Evolutionary conservation across 495 filamentous ascomycete species (phyloP), one percentile per base, ranked within the genome.

Genomic region (Tuber brumale): DNA sequence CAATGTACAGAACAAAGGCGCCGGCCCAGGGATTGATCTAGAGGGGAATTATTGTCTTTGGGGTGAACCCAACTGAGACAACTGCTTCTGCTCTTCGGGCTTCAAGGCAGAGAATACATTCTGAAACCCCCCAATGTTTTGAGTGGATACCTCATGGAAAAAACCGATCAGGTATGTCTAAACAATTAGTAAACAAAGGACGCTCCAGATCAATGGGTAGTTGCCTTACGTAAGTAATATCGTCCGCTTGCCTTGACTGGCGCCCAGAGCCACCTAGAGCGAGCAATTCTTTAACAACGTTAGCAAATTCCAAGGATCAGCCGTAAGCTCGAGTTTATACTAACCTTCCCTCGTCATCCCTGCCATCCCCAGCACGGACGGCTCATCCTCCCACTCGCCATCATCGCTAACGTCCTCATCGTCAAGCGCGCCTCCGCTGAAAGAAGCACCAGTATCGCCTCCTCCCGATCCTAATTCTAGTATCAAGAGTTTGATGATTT

Each of bases 401-500:
- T 92, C 89, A 39, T 89, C 89, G 9, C 89, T 90, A 69, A 88
- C 76, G 88, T 69, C 85, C 87, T 51, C 89, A 87, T 39, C 88
- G 85, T 27, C 89, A 84, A 31, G 88, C 87, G 0, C 86, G 72
- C 57, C 75, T 14, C 72, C 70, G 44, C 71, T 9, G 23, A 82
- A 77, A 41, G 73, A 88, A 0, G 87, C 87, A 1, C 86, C 85
- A 0, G 87, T 86, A 1, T 88, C 89, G 43, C 88, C 87, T 19
- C 90, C 88, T 21, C 87, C 79, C 6, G 91, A 90, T 35, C 86
- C 86, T 41, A 99, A 88, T 84, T 99, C 95, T 82, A 97, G 92
- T 71, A 97, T 90, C 0, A 99, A 88, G 12, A 99, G 92, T 86
- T 99, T 99, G 84, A 97, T 85, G 82, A 99, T 97, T 85, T 99